A percentile compares a stretch with the other conserved stretches of the same genome.
These are phyloP conservation scores for Trametes sp. DNA, from an alignment of 1,284 basidiomycete genomes.

Conservation along the genomic window DNA sequence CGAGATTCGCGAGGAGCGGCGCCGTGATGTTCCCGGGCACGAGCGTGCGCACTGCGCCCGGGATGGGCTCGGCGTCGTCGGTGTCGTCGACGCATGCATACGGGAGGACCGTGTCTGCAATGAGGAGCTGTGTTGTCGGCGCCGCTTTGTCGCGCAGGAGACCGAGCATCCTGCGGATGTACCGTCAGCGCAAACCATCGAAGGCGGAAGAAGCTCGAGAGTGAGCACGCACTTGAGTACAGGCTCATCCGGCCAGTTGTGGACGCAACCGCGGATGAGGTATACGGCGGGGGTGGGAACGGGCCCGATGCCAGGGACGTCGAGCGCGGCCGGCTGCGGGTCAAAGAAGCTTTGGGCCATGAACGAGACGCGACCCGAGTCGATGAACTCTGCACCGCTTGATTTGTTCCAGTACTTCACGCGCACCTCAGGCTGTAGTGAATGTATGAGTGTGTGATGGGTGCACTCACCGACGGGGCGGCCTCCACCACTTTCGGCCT, in stretches of 20 bases:
- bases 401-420: conserved; percentile 31
- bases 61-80: conserved; percentile 37
- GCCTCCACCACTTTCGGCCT: conserved; percentile 38
- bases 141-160: conserved; percentile 20
- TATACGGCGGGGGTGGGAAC: conserved; percentile 51
- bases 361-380: conserved; percentile 28
- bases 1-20: conserved; percentile 19
- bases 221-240: conserved; percentile 11
- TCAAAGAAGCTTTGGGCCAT: conserved; percentile 72
- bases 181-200: conserved; percentile 13
- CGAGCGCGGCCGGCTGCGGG: conserved; percentile 53
- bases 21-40: conserved; percentile 53
- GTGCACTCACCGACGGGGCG: conserved; percentile 27
- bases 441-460: too few relatives aligned
- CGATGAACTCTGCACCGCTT: conserved; percentile 26
- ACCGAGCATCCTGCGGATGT: conserved; percentile 20
- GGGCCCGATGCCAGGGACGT: conserved; percentile 7
- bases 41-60: conserved; percentile 38
- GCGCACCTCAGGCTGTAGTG: neutral
- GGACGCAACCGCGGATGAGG: conserved; percentile 68
- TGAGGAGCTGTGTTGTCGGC: conserved; percentile 23
- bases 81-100: conserved; percentile 22
- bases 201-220: neutral
- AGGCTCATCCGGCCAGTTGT: conserved; percentile 70
- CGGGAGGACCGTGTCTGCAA: conserved; percentile 23